Evolutionary conservation across 108 stramenopile species (phyloP).

Genomic region (Fistulifera solaris): DNA sequence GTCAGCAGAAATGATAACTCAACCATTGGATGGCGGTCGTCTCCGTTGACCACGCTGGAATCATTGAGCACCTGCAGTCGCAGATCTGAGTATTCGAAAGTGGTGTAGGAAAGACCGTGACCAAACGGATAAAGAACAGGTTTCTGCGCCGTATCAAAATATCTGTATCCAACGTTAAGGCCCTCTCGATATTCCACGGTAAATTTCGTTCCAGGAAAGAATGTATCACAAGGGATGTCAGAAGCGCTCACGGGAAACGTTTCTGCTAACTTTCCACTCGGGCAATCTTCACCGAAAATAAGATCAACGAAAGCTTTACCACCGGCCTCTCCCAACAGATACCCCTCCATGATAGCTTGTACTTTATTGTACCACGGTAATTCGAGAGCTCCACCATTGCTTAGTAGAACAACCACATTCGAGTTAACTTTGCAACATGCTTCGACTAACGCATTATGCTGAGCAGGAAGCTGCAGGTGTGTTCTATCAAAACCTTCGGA

Average conservation of each 20-base stretch:
- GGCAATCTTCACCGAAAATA: slow-evolving; percentile 46
- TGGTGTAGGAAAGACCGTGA: slow-evolving; percentile 55
- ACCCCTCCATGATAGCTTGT: slow-evolving; percentile 38
- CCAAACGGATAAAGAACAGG: slow-evolving; percentile 66
- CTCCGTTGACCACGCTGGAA: background rate
- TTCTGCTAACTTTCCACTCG: slow-evolving; percentile 45
- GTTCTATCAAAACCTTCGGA: slow-evolving; percentile 58
- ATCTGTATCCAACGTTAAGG: slow-evolving; percentile 65
- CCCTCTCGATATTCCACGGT: slow-evolving; percentile 50
- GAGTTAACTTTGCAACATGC: slow-evolving; percentile 16
- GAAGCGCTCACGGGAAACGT: slow-evolving; percentile 33
- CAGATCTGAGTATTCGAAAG: slow-evolving; percentile 41
- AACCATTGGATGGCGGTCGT: slow-evolving; percentile 9
- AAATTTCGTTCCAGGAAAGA: slow-evolving; percentile 28
- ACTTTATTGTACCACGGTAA: slow-evolving; percentile 35
- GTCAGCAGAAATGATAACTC: slow-evolving; percentile 15
- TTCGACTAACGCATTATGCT: slow-evolving; percentile 34
- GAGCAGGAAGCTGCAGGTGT: slow-evolving; percentile 21
- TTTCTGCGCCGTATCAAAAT: slow-evolving; percentile 29
- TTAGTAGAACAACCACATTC: slow-evolving; percentile 40
- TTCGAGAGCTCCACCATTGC: slow-evolving; percentile 36
- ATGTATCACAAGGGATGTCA: slow-evolving; percentile 16
- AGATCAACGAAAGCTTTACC: slow-evolving; percentile 52
- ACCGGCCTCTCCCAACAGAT: slow-evolving; percentile 51
- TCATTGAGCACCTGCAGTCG: slow-evolving; percentile 15